These are phyloP conservation scores for Penicillium paxilli DNA, from an alignment of 495 filamentous ascomycete genomes.

Conservation along the genomic window DNA sequence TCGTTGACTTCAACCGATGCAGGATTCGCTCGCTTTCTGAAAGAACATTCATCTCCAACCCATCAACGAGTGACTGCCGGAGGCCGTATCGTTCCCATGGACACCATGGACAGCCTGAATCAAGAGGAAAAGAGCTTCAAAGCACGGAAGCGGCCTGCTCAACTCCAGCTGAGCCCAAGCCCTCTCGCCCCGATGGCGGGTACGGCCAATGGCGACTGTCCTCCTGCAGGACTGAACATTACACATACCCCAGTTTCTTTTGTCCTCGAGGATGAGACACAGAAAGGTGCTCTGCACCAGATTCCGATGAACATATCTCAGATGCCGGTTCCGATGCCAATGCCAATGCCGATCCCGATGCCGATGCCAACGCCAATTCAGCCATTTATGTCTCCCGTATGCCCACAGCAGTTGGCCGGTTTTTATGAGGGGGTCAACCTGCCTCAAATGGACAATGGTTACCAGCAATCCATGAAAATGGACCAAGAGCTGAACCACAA, in stretches of 20 bases:
- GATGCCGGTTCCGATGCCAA: not conserved
- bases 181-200: not conserved
- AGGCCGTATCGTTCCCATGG: conserved; percentile 61
- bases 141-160: not conserved
- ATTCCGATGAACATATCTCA: not conserved
- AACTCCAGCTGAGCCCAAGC: not conserved
- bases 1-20: conserved; percentile 27
- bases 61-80: conserved; percentile 65
- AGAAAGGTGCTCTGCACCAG: not conserved
- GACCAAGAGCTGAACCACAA: not conserved
- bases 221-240: not conserved
- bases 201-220: not conserved
- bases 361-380: too few relatives aligned
- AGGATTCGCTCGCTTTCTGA: conserved; percentile 54
- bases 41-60: conserved; percentile 59
- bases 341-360: too few relatives aligned
- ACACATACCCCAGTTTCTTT: not conserved
- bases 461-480: not conserved
- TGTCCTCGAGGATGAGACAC: not conserved
- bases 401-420: not conserved
- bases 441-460: not conserved
- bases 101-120: conserved; percentile 25
- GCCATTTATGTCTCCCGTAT: not conserved
- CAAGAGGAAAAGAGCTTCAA: not conserved
- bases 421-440: not conserved